Conservation (phyloP, 2,329 filamentous ascomycete genomes). For the Aspergillus tubingensis region DNA sequence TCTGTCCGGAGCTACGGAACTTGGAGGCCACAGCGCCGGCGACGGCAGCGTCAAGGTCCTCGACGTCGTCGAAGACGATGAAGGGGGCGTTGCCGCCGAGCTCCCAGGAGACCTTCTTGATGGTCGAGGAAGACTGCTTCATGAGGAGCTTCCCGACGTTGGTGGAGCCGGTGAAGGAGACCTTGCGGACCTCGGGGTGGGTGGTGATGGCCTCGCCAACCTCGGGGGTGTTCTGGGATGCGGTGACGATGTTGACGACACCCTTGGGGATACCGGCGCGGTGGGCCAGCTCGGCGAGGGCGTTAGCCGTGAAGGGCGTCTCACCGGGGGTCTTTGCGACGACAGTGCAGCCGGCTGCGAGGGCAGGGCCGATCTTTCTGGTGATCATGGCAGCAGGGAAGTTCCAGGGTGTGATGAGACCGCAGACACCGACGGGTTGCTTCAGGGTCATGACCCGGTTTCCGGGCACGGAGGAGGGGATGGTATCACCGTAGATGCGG, state of each 20-base stretch:
- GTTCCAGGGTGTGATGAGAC: conserved; percentile 69
- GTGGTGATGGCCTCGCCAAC: conserved; percentile 78
- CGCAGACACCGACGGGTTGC: conserved; percentile 68
- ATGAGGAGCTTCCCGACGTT: conserved; percentile 74
- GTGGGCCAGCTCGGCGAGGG: conserved; percentile 80
- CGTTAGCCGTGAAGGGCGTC: conserved; percentile 88
- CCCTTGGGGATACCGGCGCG: conserved; percentile 87
- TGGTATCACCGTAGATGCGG: conserved; percentile 61
- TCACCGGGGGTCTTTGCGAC: conserved; percentile 90
- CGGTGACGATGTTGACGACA: conserved; percentile 86
- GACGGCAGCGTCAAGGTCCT: conserved; percentile 83
- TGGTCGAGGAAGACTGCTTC: conserved; percentile 79
- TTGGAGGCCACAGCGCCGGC: conserved; percentile 81
- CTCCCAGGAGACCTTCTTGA: conserved; percentile 87
- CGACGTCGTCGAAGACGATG: conserved; percentile 89
- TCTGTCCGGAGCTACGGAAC: conserved; percentile 93
- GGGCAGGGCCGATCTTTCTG: conserved; percentile 56
- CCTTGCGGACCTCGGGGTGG: conserved; percentile 75
- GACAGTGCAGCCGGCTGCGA: conserved; percentile 94
- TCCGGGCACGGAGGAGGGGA: conserved; percentile 59
- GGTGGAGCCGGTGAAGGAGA: conserved; percentile 86
- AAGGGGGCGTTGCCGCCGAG: conserved; percentile 94
- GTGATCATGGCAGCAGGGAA: conserved; percentile 60
- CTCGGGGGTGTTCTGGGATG: conserved; percentile 74
- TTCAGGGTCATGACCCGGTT: conserved; percentile 65